Base-by-base conservation (phyloP, 768 basidiomycete genomes). In the Favolaschia claudopus region DNA sequence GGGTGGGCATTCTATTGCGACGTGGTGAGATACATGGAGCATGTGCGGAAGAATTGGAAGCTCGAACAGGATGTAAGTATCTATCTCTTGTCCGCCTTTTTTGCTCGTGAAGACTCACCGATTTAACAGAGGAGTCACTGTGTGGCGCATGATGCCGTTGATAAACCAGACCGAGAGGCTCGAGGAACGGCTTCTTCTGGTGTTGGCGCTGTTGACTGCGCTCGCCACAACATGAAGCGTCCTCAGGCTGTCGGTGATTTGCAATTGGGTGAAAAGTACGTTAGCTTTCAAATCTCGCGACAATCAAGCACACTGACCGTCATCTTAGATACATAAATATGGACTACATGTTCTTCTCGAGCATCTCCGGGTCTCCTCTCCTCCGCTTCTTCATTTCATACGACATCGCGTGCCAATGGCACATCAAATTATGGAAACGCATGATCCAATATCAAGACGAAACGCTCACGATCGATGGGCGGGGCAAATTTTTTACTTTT, bases 311-410 rank as follows among this genome's bases (percentile, higher is more conserved):
- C 24, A 24, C 13, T n/a, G n/a, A n/a, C n/a, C n/a, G n/a, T n/a
- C 9, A 2, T 13, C 33, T 6, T 19, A 48, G 68, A 31, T 62
- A 69, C 54, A 32, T 64, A 32, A 64, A 68, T 31, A 60, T 69
- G 68, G 73, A 75, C 38, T 72, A 64, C 36, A 56, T 74, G 15
- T 63, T 71, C 22, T 44, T 63, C 2, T 69, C 65, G 4, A 66
- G 61, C 45, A 27, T 73, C 1, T 20, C 17, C 1, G 64, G 64
- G 4, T 58, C 60, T 31, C 19, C 33, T 1, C 62, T 64, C 1
- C 28, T 36, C 1, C 20, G 28, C 1, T 27, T 69, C 2, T 28
- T 67, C 17, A 55, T 70, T 2, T 70, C 68, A 1, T 74, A 74
- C 34, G 73, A 72, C 45, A 73, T 74, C 27, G 59, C 53, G 9